phyloP scores from a whole-genome alignment of 768 basidiomycete species.

The Arthromyces matolae region DNA sequence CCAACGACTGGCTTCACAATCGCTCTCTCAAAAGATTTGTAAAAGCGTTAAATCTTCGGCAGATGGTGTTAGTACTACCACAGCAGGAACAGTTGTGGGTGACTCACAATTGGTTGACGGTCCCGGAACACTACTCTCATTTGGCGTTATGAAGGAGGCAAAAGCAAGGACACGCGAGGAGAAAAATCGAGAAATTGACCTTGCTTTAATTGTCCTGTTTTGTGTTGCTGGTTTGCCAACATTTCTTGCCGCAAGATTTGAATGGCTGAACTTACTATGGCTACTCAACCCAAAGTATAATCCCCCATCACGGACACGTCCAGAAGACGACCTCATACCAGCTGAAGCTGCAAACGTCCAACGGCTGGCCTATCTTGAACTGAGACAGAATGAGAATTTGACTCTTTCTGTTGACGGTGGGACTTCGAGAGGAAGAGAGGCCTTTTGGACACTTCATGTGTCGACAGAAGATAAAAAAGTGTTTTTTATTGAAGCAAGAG shows the following conservation, averaged over 20 bases:
- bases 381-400: slow-evolving; percentile 16
- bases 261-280: slow-evolving; percentile 10
- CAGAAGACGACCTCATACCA: too few relatives aligned
- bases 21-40: background rate
- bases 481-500: slow-evolving; percentile 24
- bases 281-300: slow-evolving; percentile 10
- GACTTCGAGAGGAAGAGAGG: slow-evolving; percentile 21
- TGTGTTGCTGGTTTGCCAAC: slow-evolving; percentile 16
- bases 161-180: slow-evolving; percentile 6
- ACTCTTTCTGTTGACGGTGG: slow-evolving; percentile 26
- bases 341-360: slow-evolving; percentile 15
- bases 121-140: background rate
- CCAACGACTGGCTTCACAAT: background rate
- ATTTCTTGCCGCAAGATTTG: slow-evolving; percentile 8
- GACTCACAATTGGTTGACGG: background rate
- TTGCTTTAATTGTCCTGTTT: slow-evolving; percentile 14
- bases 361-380: slow-evolving; percentile 3
- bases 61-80: background rate
- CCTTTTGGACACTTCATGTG: slow-evolving; percentile 29
- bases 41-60: background rate
- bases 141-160: background rate
- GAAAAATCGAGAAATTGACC: slow-evolving; percentile 6
- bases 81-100: background rate
- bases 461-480: slow-evolving; percentile 24
- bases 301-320: slow-evolving; percentile 4